Evolutionary conservation across 805 yeast genomes (phyloP).

Genomic region (Isabelozyma heimii): DNA sequence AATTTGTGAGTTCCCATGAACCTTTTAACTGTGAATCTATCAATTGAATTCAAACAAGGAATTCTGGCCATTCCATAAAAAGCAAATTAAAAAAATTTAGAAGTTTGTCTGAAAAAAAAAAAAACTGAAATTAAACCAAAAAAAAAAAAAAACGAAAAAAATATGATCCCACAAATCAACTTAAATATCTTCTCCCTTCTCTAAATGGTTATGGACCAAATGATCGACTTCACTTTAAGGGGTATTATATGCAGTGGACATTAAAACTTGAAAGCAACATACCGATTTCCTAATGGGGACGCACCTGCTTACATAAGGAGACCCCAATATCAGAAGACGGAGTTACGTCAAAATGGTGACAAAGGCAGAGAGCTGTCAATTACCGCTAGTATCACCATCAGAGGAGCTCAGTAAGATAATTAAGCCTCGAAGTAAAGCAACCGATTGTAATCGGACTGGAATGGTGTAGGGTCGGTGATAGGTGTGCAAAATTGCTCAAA

Average conservation of each 20-base stretch:
- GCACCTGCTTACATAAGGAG: not conserved
- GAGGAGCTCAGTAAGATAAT: no score
- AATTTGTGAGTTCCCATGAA: constrained; percentile 10
- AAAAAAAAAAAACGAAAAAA: no score
- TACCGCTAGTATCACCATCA: no score
- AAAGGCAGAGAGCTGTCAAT: no score
- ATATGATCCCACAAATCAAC: not conserved
- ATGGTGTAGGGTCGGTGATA: no score
- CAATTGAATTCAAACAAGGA: not conserved
- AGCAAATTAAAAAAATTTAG: no score
- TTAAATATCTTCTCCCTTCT: not conserved
- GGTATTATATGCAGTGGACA: not conserved
- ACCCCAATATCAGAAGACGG: not conserved
- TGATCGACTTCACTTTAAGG: not conserved
- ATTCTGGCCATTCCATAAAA: not conserved
- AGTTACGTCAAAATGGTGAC: no score
- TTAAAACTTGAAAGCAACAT: not conserved
- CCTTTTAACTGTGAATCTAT: not conserved
- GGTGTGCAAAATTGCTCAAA: no score
- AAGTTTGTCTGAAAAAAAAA: no score
- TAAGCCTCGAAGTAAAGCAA: no score
- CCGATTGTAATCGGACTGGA: no score
- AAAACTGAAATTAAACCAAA: no score
- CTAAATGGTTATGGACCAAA: not conserved
- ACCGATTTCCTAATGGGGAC: not conserved